These are phyloP conservation scores for Wickerhamiella hasegawae DNA, from an alignment of 805 yeast genomes.

Conservation along the genomic window DNA sequence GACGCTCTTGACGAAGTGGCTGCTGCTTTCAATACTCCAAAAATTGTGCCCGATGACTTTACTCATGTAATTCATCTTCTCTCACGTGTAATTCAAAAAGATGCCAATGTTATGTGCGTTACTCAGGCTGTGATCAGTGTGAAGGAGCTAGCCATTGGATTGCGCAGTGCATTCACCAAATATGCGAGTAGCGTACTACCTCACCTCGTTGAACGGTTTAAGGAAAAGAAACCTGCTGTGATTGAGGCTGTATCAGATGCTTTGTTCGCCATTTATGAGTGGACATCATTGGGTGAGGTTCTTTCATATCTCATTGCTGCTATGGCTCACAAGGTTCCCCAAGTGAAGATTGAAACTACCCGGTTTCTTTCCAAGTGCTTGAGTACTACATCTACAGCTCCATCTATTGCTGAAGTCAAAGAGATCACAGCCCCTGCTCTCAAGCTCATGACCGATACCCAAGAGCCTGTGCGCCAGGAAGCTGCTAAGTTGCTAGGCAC, in stretches of 20 bases:
- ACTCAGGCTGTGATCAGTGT: conserved; percentile 58
- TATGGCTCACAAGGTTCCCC: conserved; percentile 70
- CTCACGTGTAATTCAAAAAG: conserved; percentile 55
- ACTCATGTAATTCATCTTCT: conserved; percentile 42
- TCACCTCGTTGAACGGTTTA: conserved; percentile 64
- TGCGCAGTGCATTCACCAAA: conserved; percentile 34
- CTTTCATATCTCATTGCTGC: conserved; percentile 43
- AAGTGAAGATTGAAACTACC: conserved; percentile 55
- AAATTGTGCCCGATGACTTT: conserved; percentile 46
- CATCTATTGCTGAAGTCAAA: conserved; percentile 39
- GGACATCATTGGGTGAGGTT: conserved; percentile 36
- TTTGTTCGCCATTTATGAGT: conserved; percentile 43
- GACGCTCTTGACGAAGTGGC: conserved; percentile 55
- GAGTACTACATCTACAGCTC: conserved; percentile 31
- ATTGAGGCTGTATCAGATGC: conserved; percentile 54
- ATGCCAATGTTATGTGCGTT: conserved; percentile 79
- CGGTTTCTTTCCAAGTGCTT: conserved; percentile 50
- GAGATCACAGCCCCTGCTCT: conserved; percentile 37
- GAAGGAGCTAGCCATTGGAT: conserved; percentile 46
- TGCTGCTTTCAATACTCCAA: conserved; percentile 28
- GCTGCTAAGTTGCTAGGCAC: conserved; percentile 70
- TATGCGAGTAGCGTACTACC: conserved; percentile 37
- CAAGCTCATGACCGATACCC: conserved; percentile 64
- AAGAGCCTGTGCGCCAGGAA: conserved; percentile 65
- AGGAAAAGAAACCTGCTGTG: conserved; percentile 73